A percentile compares a stretch with the other conserved stretches of the same genome.
phyloP scores from a whole-genome alignment of 306 rosid species.

The Inga oerstediana region DNA sequence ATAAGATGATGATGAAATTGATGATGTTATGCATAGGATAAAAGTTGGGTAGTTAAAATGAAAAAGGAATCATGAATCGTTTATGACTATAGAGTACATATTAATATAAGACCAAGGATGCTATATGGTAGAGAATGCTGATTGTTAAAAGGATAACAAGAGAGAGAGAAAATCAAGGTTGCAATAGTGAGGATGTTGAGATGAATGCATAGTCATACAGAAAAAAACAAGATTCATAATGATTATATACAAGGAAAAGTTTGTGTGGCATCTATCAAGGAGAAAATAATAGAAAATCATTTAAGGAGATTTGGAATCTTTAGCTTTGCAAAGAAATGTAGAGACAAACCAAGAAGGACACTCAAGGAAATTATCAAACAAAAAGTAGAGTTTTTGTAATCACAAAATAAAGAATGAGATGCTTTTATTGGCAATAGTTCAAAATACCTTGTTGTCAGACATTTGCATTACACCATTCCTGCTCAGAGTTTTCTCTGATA shows the following conservation, averaged over 20 bases:
- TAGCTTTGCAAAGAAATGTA: not conserved
- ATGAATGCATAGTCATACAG: not conserved
- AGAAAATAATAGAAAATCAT: not conserved
- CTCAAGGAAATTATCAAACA: not conserved
- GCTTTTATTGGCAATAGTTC: conserved; percentile 7
- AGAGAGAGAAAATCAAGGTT: not conserved
- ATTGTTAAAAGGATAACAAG: not conserved
- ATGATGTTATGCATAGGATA: not conserved
- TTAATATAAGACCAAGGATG: not conserved
- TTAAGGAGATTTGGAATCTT: not conserved
- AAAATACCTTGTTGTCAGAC: conserved; percentile 59
- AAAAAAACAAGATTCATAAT: not conserved
- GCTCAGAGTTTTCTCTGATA: conserved; percentile 71
- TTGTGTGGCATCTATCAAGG: not conserved
- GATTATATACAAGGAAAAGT: not conserved
- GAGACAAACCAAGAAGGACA: not conserved
- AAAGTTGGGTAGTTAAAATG: not conserved
- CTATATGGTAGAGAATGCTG: not conserved
- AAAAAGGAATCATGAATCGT: not conserved
- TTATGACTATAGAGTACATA: not conserved
- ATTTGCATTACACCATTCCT: conserved; percentile 79
- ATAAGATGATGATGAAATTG: not conserved
- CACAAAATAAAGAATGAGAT: conserved; percentile 28
- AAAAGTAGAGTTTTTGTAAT: conserved; percentile 2
- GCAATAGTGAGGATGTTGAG: not conserved